Evolutionary conservation across 129 eudicot species (phyloP), one percentile per base, ranked within the genome.

Genomic region (Helichrysum umbraculigerum): DNA sequence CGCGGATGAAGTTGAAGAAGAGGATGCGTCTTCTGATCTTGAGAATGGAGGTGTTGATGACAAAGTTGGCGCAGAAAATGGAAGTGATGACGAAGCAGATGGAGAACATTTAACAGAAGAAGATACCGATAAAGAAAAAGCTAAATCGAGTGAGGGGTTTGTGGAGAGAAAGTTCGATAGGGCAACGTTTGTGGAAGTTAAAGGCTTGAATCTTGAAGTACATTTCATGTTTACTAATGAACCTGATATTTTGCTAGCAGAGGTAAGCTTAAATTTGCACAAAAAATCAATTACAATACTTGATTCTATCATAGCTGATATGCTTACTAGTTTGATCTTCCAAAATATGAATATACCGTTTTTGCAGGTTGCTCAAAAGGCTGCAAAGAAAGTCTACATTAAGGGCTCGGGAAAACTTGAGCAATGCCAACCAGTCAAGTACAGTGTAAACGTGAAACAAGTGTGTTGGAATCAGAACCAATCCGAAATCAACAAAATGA

Each of bases 181-280:
- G 72, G 20, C 83, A 32, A 72, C 85, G 61, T 81, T 76, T 78
- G 83, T 86, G 47, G 81, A 71, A 70, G 79, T 75, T 62, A 79
- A 91, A 63, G 92, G 85, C 52, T 50, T 72, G 78, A 63, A 39
- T 29, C 84, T 81, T 51, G 88, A 89, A 81, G 96, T 84, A 65
- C 92, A 86, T 70, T 91, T 88, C 76, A 82, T 74, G 77, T 86
- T 93, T 58, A 80, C 80, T 35, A 75, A 81, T 41, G 96, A 95
- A 71, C 97, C 99, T 50, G 96, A 95, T 76, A 33, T 95, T 47
- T 81, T 95, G 76, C 85, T 91, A 41, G 86, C 88, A 54, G 91
- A 91, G 99, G 97, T 95, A 85, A 66, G 6, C 22, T 58, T 17
- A 19, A 30, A 57, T 64, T 17, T 30, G 52, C 56, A 70, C 50